Evolutionary conservation across 129 eudicot species (phyloP).

Genomic region (Logfia minima): DNA sequence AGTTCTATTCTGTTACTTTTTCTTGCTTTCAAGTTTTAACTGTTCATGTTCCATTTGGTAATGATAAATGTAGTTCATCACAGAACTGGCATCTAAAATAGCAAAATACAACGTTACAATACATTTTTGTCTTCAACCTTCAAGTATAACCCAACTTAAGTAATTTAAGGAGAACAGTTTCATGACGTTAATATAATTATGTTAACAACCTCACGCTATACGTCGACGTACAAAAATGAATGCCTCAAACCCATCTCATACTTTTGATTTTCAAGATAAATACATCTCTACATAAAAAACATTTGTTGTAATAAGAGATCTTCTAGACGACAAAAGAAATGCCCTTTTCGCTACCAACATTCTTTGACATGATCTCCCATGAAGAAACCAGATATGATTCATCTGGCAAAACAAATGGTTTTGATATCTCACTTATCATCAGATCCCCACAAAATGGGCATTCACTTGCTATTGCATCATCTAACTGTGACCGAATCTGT

Average conservation of each 20-base stretch:
- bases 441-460: constrained; percentile 96
- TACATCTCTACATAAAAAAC: constrained; percentile 12
- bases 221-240: constrained; percentile 12
- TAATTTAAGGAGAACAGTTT: neutral
- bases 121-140: constrained; percentile 3
- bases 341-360: constrained; percentile 50
- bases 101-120: neutral
- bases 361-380: constrained; percentile 72
- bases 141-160: neutral
- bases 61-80: neutral
- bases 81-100: neutral
- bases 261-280: neutral
- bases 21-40: neutral
- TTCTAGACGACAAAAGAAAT: constrained; percentile 48
- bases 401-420: constrained; percentile 71
- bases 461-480: constrained; percentile 90
- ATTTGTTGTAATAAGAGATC: neutral
- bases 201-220: constrained; percentile 18
- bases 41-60: neutral
- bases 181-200: neutral
- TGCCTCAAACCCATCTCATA: constrained; percentile 9
- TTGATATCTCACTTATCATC: constrained; percentile 86
- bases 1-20: neutral
- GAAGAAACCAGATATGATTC: constrained; percentile 65
- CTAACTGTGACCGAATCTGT: constrained; percentile 89